Evolutionary conservation across 306 rosid species (phyloP).

Genomic region (Vigna reflexopilosa): DNA sequence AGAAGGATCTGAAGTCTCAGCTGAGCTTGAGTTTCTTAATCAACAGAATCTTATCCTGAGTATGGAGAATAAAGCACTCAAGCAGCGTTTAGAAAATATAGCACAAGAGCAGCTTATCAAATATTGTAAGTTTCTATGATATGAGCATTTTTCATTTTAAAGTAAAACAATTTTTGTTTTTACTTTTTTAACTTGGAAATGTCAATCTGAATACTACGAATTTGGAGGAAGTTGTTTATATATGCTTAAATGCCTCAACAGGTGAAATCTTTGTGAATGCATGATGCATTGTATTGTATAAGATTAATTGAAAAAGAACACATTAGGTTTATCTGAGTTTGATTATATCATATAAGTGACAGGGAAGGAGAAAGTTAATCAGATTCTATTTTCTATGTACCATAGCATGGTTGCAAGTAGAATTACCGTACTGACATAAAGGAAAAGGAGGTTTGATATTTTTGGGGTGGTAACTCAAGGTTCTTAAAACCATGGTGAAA

Average conservation of each 20-base stretch:
- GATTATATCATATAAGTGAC: slow-evolving; percentile 22
- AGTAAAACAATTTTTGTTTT: not conserved
- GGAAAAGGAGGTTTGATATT: slow-evolving; percentile 27
- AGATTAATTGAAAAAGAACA: slow-evolving; percentile 7
- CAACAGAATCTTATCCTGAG: slow-evolving; percentile 89
- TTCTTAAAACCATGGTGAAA: not conserved
- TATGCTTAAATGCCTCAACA: slow-evolving; percentile 19
- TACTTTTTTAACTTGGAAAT: slow-evolving; percentile 9
- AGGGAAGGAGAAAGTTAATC: not conserved
- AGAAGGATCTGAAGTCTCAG: slow-evolving; percentile 93
- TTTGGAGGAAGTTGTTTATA: slow-evolving; percentile 34
- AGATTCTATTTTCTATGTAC: slow-evolving; percentile 13
- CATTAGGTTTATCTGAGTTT: slow-evolving; percentile 26
- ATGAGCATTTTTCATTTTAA: slow-evolving; percentile 31
- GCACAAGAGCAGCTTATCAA: slow-evolving; percentile 97
- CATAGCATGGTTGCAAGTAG: slow-evolving; percentile 11
- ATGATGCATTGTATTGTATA: slow-evolving; percentile 26
- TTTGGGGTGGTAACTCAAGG: not conserved
- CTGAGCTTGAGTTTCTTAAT: slow-evolving; percentile 95
- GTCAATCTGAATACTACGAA: slow-evolving; percentile 15
- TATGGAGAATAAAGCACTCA: slow-evolving; percentile 99
- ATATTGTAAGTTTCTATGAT: slow-evolving; percentile 69
- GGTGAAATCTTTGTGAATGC: slow-evolving; percentile 21
- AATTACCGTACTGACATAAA: slow-evolving; percentile 30
- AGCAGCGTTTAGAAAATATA: slow-evolving; percentile 90